Evolutionary conservation across 2,329 filamentous ascomycete species (phyloP).

Genomic region (Neonectria magnoliae): DNA sequence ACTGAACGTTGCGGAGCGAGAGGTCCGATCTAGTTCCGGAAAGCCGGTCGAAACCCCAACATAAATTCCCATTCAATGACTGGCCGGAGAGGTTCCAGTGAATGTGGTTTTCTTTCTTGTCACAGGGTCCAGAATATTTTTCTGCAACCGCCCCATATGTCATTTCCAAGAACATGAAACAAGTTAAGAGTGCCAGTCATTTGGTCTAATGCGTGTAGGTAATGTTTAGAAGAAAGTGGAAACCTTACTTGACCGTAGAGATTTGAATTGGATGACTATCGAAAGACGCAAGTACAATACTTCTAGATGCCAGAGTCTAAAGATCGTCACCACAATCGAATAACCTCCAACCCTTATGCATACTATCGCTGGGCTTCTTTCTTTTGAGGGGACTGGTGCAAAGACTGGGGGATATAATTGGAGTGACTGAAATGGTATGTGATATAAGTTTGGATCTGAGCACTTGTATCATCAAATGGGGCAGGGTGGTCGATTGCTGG

Average conservation of each 20-base stretch:
- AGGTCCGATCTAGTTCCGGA: background rate
- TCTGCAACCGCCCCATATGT: no score
- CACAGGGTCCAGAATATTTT: no score
- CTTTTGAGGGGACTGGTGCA: conserved; percentile 8
- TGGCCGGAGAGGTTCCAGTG: no score
- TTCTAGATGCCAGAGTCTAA: background rate
- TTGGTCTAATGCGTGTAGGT: background rate
- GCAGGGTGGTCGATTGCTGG: no score
- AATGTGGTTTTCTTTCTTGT: no score
- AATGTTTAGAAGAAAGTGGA: background rate
- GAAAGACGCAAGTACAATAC: background rate
- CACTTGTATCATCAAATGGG: background rate
- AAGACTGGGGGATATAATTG: background rate
- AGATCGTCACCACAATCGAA: background rate
- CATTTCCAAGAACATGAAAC: no score
- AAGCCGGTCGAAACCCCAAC: no score
- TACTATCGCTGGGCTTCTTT: conserved; percentile 1
- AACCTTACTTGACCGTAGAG: background rate
- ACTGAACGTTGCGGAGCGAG: background rate
- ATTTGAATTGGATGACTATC: no score
- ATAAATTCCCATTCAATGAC: no score
- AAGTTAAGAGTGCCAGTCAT: no score
- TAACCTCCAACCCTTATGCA: conserved; percentile 4
- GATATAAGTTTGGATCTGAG: background rate
- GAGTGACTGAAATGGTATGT: background rate